These are phyloP conservation scores for Coemansia erecta DNA, from an alignment of 192 early-diverging fungal species.

Conservation along the genomic window DNA sequence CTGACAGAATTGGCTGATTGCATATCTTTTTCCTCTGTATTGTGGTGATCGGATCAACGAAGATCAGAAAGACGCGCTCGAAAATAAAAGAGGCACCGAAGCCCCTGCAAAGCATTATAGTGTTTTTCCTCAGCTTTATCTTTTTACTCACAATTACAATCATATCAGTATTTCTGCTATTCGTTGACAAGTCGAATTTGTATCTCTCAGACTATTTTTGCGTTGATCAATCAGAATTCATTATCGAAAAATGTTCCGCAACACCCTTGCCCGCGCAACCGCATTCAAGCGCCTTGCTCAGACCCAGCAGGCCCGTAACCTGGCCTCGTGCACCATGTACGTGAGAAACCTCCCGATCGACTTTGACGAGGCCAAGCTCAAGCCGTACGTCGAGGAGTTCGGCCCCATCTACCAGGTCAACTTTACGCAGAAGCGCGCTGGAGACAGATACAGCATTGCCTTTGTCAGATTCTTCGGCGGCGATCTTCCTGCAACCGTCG, in stretches of 20 bases:
- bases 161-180: too few species aligned
- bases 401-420: conserved; percentile 27
- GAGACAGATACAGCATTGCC: conserved; percentile 11
- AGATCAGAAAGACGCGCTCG: too few species aligned
- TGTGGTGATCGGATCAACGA: too few species aligned
- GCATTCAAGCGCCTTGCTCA: conserved; percentile 11
- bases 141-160: too few species aligned
- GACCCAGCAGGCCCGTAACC: conserved; percentile 28
- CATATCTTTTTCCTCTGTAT: too few species aligned
- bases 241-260: conserved; percentile 33
- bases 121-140: too few species aligned
- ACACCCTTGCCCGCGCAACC: conserved; percentile 24
- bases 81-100: too few species aligned
- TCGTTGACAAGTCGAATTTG: too few species aligned
- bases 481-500: conserved; percentile 32
- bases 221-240: background rate
- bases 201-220: background rate
- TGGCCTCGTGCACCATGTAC: conserved; percentile 30
- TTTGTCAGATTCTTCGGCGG: conserved; percentile 41
- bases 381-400: conserved; percentile 17
- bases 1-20: too few species aligned
- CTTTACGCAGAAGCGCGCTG: background rate
- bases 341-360: conserved; percentile 23
- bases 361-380: conserved; percentile 15
- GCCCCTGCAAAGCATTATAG: too few species aligned